Evolutionary conservation across 2,329 filamentous ascomycete genomes (phyloP).

Genomic region (Ophiostoma quercus): DNA sequence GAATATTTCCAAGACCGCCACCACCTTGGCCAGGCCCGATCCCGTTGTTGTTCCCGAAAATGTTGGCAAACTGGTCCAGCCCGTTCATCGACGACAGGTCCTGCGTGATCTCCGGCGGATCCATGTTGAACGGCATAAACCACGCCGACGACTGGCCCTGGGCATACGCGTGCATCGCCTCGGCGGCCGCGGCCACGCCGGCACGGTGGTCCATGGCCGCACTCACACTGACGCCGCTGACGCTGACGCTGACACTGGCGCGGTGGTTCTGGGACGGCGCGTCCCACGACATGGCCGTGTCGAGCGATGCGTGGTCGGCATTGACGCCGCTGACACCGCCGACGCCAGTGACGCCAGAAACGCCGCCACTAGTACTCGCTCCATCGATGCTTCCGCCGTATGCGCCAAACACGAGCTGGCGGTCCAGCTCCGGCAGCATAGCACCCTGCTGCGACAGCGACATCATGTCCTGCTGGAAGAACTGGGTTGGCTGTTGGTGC

Average conservation of each 20-base stretch:
- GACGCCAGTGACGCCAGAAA: constrained; percentile 29
- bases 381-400: constrained; percentile 54
- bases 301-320: constrained; percentile 38
- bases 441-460: constrained; percentile 46
- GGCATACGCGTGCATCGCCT: constrained; percentile 32
- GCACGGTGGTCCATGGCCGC: constrained; percentile 15
- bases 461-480: constrained; percentile 52
- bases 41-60: constrained; percentile 39
- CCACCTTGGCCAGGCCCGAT: neutral
- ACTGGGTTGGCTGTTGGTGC: constrained; percentile 30
- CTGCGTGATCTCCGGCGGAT: constrained; percentile 60
- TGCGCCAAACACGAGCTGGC: constrained; percentile 69
- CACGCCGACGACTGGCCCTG: constrained; percentile 63
- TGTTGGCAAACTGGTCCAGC: constrained; percentile 46
- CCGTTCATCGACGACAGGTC: constrained; percentile 42
- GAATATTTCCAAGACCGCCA: neutral
- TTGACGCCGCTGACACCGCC: constrained; percentile 37
- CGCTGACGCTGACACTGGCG: neutral
- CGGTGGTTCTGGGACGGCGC: constrained; percentile 24
- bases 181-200: constrained; percentile 8
- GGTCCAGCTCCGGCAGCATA: constrained; percentile 64
- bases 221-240: neutral
- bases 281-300: constrained; percentile 40
- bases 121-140: constrained; percentile 91
- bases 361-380: constrained; percentile 25